Evolutionary conservation across 257 asterid genomes (phyloP).

Genomic region (Ilex aquifolium): DNA sequence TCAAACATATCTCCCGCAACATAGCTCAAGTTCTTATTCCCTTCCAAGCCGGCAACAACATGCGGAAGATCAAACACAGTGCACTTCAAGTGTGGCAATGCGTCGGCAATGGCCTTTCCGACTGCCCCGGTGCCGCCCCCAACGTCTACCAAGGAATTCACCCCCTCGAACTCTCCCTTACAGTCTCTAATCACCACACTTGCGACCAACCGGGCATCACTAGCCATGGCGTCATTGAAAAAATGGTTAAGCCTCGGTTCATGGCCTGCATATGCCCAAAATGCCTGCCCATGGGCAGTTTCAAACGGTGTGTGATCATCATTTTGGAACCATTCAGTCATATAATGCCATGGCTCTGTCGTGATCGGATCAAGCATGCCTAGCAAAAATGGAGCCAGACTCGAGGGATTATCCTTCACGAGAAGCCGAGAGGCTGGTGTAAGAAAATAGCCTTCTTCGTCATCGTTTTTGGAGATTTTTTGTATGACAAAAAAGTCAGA

Average conservation of each 20-base stretch:
- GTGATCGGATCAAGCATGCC: constrained; percentile 18
- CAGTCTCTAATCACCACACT: constrained; percentile 5
- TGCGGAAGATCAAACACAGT: constrained; percentile 28
- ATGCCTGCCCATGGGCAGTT: constrained; percentile 8
- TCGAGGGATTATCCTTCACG: constrained; percentile 16
- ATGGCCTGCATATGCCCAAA: constrained; percentile 18
- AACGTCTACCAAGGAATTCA: constrained; percentile 26
- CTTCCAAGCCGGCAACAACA: constrained; percentile 22
- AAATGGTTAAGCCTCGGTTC: constrained; percentile 10
- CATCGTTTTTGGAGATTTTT: not conserved
- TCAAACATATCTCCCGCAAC: no score
- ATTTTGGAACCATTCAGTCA: constrained; percentile 13
- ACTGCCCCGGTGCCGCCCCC: constrained; percentile 34
- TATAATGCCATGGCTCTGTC: constrained; percentile 11
- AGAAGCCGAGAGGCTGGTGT: constrained; percentile 18
- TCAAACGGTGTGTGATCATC: constrained; percentile 11
- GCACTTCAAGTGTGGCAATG: constrained; percentile 19
- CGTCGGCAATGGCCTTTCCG: constrained; percentile 19
- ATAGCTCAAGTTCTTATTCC: not conserved
- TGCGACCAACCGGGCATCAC: constrained; percentile 14
- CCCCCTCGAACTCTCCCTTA: constrained; percentile 16
- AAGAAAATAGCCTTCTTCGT: constrained; percentile 4
- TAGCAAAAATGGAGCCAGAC: constrained; percentile 7
- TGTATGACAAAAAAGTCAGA: constrained; percentile 18
- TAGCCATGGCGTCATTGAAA: constrained; percentile 27